phyloP scores from a whole-genome alignment of 1,284 basidiomycete species.

The Ganoderma resinaceum region DNA sequence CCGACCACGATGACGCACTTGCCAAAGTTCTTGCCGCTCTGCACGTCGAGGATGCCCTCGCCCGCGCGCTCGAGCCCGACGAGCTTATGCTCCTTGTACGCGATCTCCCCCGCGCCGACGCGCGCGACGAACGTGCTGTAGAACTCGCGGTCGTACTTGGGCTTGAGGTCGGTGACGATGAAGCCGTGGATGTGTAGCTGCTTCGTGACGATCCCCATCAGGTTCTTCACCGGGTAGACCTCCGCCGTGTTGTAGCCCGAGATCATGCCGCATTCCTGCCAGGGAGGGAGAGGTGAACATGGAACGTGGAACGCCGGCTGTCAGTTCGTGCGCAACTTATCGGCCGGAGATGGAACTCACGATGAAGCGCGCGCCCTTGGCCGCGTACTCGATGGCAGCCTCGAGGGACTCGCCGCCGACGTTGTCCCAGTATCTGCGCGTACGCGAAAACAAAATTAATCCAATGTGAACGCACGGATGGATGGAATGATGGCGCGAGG shows the following conservation, averaged over 20 bases:
- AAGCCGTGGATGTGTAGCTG: constrained; percentile 68
- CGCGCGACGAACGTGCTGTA: constrained; percentile 58
- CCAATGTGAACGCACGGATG: too few relatives aligned
- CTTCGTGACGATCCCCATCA: constrained; percentile 52
- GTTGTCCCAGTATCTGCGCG: constrained; percentile 53
- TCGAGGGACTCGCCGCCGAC: constrained; percentile 74
- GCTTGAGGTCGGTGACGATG: constrained; percentile 51
- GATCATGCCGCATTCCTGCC: constrained; percentile 39
- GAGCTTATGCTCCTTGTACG: constrained; percentile 62
- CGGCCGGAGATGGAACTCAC: constrained; percentile 48
- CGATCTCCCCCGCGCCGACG: constrained; percentile 64
- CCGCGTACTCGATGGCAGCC: constrained; percentile 56
- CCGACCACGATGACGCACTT: constrained; percentile 63
- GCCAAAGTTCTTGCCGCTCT: constrained; percentile 62
- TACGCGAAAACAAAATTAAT: not conserved
- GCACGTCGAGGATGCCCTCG: constrained; percentile 58
- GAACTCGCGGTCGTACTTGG: constrained; percentile 51
- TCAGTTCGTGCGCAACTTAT: too few relatives aligned
- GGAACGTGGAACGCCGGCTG: too few relatives aligned
- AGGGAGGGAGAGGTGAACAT: not conserved
- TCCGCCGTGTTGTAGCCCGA: constrained; percentile 39
- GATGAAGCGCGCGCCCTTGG: constrained; percentile 58
- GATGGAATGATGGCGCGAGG: too few relatives aligned
- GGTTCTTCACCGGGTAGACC: constrained; percentile 40
- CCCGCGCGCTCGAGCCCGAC: constrained; percentile 60